Evolutionary conservation across 169 alveolate species (phyloP), one percentile per base, ranked within the genome.

Genomic region (Eimeria sp.): DNA sequence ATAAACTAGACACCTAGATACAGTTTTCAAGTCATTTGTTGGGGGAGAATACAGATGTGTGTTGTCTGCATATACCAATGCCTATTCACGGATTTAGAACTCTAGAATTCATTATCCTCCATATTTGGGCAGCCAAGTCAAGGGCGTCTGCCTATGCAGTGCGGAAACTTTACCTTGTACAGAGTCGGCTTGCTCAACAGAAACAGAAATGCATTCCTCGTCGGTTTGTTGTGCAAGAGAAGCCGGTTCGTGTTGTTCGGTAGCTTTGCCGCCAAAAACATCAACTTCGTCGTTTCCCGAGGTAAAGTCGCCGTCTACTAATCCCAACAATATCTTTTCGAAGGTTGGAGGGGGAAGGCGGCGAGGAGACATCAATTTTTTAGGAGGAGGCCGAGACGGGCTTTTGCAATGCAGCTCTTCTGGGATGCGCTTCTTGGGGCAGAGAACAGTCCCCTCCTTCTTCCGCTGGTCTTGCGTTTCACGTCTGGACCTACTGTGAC

Each of bases 261-360:
- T 47, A 13, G 63, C 5, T 34, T 61, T 78, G 30, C 54, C 80
- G 30, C 92, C 61, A 47, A 84, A 84, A 22, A 84, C 92, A 30
- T 84, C 92, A 18, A 72, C 67, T 30, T 84, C 92, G 43, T 58
- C 92, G 58, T 30, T 84, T n/a, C 51, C 57, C n/a, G 58, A 27
- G 47, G 92, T 58, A 80, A 84, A 84, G 45, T 84, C 80, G 22
- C 45, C 61, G 76, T 84, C 92, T 58, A 54, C 61, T n/a, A 92
- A 86, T 1, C 95, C 95, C 34, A 92, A 45, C 70, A 92, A 67
- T 40, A 92, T 92, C 51, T 83, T 72, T 30, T 92, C 95, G 47
- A 92, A 92, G 14, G 95, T 92, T 6, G 95, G 95, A 13, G 91
- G 95, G 0, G 95, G 95, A 70, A 92, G 78, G 67, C 45, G 80